A percentile compares a stretch with the other conserved stretches of the same genome.
Evolutionary conservation across 352 stramenopile species (phyloP).

Genomic region (Globisporangium rhizosaccharum): DNA sequence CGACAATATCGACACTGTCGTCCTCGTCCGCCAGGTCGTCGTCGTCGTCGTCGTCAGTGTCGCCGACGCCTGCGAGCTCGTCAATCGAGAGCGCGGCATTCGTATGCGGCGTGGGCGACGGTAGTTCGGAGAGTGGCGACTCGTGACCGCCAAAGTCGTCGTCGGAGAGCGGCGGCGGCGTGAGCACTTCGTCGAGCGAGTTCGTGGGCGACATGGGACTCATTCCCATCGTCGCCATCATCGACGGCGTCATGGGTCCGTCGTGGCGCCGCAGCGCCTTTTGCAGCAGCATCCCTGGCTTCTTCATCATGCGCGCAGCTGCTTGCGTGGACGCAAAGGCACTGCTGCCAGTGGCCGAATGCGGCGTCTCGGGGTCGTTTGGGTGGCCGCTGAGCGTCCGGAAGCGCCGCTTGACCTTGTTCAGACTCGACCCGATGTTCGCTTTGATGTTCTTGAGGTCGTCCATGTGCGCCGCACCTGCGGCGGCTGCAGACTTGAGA

Average conservation of each 20-base stretch:
- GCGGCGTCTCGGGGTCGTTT: constrained; percentile 27
- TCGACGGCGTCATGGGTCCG: background rate
- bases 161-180: constrained; percentile 17
- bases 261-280: constrained; percentile 35
- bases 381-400: constrained; percentile 50
- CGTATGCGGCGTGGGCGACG: constrained; percentile 1
- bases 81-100: constrained; percentile 1
- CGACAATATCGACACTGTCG: constrained; percentile 3
- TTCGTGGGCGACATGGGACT: constrained; percentile 18
- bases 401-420: constrained; percentile 74
- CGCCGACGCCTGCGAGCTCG: constrained; percentile 1
- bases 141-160: constrained; percentile 10
- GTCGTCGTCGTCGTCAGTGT: constrained; percentile 7
- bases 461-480: constrained; percentile 33
- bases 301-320: constrained; percentile 68
- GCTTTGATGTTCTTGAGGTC: constrained; percentile 71
- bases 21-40: constrained; percentile 5
- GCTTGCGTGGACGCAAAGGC: constrained; percentile 23
- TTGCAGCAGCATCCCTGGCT: constrained; percentile 56
- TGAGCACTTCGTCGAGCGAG: constrained; percentile 24
- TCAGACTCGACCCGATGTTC: constrained; percentile 71
- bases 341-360: background rate
- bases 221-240: background rate
- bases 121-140: constrained; percentile 8
- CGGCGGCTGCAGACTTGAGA: constrained; percentile 11